Evolutionary conservation across 106 monocot genomes (phyloP), one percentile per base, ranked within the genome.

Genomic region (Acorus calamus): DNA sequence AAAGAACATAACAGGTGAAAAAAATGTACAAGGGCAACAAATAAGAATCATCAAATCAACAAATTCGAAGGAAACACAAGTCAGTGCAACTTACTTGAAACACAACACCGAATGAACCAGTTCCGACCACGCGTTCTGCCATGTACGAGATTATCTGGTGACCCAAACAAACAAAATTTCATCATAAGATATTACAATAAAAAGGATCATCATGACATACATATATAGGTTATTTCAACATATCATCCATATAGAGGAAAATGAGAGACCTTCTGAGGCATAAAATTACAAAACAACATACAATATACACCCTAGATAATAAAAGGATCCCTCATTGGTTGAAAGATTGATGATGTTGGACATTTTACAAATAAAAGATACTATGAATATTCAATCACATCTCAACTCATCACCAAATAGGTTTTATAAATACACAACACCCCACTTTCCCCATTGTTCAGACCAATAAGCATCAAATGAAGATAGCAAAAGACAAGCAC

Each of bases 71-170:
- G 28, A 2, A 5, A 63, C 2, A 55, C 57, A 48, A 42, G 11
- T 4, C 3, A 44, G n/a, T 47, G 11, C 7, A 7, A 49, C 6
- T 45, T 75, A 88, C 88, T 82, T 93, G 88, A 72, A 88, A 93
- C 55, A 93, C 93, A 46, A 85, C 76, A 64, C 93, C 93, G 74
- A 93, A 93, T 59, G 93, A 93, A 67, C 93, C 93, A 59, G 82
- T 85, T 28, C 93, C 93, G 44, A 88, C 85, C 5, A 85, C 78
- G 14, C 85, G 82, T 64, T 93, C 93, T 46, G 93, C 93, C 88
- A 88, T 85, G 61, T 93, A 93, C 11, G 80, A 80, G 49, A 93
- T 76, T 43, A 72, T 88, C 93, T 92, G 79, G 4, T 50, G 61
- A 41, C 48, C 7, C 55, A 75, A 49, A 58, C n/a, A 53, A 42